Evolutionary conservation across 2,329 filamentous ascomycete genomes (phyloP), one percentile per base, ranked within the genome.

Genomic region (Colletotrichum falcatum): DNA sequence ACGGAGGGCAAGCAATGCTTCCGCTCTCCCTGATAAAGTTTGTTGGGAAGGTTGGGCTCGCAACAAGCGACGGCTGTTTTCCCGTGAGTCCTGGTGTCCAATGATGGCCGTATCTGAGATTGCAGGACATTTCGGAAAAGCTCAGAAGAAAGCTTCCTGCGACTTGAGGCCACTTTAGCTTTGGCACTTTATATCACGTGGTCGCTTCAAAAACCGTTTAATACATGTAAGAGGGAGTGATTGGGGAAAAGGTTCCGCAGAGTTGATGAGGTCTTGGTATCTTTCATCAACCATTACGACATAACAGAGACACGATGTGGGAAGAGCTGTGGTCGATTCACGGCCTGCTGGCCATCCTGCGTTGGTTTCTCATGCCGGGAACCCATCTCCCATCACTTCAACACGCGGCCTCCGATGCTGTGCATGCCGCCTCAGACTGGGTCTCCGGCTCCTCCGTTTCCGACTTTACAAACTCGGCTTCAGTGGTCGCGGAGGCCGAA

Each of bases 401-500:
- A 5, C 58, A 60, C 46, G 68, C 65, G 16, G 68, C 53, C 5
- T 71, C 68, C 4, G 49, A 61, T 9, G 68, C 56, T 28, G 59
- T 20, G 20, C 51, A 68, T 23, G 58, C 53, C 8, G 68, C 68
- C 1, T 62, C 65, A 5, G 58, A 62, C 51, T 71, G 58, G 64
- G 35, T 68, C 3, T 63, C 53, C 30, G 53, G 68, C 42, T 54
- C 65, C 16, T 26, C 37, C 53, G 46, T 54, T 23, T 30, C 59
- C 59, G 64, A 68, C 53, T 28, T 55, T 35, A 44, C 59, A 3
- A 68, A 68, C 16, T 59, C 68, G 23, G 59, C 58, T 28, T 30
- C 59, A 9, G 51, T 71, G 37, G 28, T 59, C 12, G 46, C 59
- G 11, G 51, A 48, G 5, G 68, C 63, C 12, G 64, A 86, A n/a